A percentile compares a stretch with the other conserved stretches of the same genome.
These are phyloP conservation scores for Arachis monticola DNA, from an alignment of 331 rosid species.

Conservation along the genomic window DNA sequence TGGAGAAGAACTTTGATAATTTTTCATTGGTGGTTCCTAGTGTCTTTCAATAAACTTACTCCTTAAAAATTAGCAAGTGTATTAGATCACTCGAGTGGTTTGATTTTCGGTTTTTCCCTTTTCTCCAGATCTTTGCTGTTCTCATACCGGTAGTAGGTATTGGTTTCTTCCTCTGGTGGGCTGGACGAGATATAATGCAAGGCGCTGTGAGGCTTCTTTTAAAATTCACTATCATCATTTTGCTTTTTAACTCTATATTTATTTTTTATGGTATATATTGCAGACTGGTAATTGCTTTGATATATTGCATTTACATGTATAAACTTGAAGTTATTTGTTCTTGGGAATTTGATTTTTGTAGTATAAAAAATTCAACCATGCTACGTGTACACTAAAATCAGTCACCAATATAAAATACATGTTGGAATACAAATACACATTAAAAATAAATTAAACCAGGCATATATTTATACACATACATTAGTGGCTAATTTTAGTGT, in stretches of 20 bases:
- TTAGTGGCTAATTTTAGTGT: too few species aligned
- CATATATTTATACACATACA: too few species aligned
- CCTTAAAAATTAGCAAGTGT: conserved; percentile 15
- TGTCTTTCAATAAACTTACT: not conserved
- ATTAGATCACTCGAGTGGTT: conserved; percentile 29
- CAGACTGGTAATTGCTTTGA: not conserved
- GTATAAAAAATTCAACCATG: too few species aligned
- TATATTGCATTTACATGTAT: conserved; percentile 12
- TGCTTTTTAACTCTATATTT: conserved; percentile 20
- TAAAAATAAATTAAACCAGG: too few species aligned
- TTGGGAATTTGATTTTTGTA: not conserved
- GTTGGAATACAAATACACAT: too few species aligned
- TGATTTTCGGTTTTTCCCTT: conserved; percentile 20
- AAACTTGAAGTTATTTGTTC: not conserved
- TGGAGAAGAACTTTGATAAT: conserved; percentile 1
- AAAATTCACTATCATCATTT: conserved; percentile 33
- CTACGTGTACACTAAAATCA: too few species aligned
- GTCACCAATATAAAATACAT: too few species aligned
- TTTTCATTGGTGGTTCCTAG: conserved; percentile 11
- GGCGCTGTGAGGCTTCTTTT: conserved; percentile 68
- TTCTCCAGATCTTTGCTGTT: conserved; percentile 75
- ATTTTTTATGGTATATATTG: not conserved
- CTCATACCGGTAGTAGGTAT: conserved; percentile 82
- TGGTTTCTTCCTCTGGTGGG: conserved; percentile 98
- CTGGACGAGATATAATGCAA: conserved; percentile 90